These are phyloP conservation scores for Ceratocystiopsis brevicomis DNA, from an alignment of 2,329 filamentous ascomycete genomes.

Conservation along the genomic window DNA sequence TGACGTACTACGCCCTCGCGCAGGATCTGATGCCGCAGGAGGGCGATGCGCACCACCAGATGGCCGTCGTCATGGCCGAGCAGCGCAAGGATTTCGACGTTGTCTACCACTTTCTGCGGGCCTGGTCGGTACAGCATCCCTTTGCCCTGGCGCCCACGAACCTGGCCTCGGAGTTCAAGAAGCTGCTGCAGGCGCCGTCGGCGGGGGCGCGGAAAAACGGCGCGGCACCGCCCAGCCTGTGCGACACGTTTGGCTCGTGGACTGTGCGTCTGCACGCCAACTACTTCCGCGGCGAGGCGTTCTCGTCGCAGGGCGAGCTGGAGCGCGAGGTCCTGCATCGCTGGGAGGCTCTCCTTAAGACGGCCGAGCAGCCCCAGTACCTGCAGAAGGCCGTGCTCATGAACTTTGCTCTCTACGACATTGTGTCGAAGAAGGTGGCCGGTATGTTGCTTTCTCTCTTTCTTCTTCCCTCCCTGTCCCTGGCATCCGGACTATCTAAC, in stretches of 20 bases:
- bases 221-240: conserved; percentile 28
- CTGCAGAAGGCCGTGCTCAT: conserved; percentile 67
- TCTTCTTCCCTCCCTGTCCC: too few relatives aligned
- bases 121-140: conserved; percentile 54
- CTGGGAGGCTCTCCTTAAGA: conserved; percentile 53
- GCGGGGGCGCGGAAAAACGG: conserved; percentile 7
- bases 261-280: conserved; percentile 74
- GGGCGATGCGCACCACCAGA: conserved; percentile 74
- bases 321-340: conserved; percentile 73
- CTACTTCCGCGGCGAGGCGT: conserved; percentile 60
- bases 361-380: conserved; percentile 41
- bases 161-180: conserved; percentile 57
- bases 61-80: conserved; percentile 67
- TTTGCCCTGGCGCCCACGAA: conserved; percentile 59
- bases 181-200: conserved; percentile 22
- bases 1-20: conserved; percentile 72
- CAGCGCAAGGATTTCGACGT: conserved; percentile 57
- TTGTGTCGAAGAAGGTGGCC: conserved; percentile 42
- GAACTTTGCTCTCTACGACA: conserved; percentile 68
- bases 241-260: conserved; percentile 54
- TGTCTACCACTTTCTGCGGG: conserved; percentile 78
- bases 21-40: conserved; percentile 59
- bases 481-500: too few relatives aligned
- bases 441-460: not conserved
- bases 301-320: conserved; percentile 58